Base-by-base conservation (phyloP, 345 rosid genomes). In the rapeseed (Brassica napus) region DNA sequence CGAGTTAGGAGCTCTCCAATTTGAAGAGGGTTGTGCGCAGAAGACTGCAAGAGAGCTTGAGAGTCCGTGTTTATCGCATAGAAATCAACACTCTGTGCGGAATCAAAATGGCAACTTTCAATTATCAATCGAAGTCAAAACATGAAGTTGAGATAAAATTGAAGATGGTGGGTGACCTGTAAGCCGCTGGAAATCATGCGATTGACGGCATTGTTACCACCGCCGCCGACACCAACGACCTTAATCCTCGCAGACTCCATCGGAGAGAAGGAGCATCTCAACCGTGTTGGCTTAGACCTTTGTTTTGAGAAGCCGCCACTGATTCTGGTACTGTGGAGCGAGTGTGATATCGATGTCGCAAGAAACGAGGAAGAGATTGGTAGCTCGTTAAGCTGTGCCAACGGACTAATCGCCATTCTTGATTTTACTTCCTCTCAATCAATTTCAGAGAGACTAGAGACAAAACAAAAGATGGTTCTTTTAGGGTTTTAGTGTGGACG, bases 201-300 rank as follows among this genome's bases (percentile, higher is more conserved):
- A 83, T 95, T 92, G 70, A 95, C 92, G 74, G 99, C 98, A 89
- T 95, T 95, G 91, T 92, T 95, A 81, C 99, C 99, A 24, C 99
- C 98, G 6, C 99, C 99, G 39, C 98, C 99, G 32, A 92, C 95
- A 37, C 98, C 98, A 28, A 94, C 86, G 2, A 94, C 98, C 84
- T 92, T 94, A 59, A 94, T 94, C 86, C 84, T 94, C 34, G 99
- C 99, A 44, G 95, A 84, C 44, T 95, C 99, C 88, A 85, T 77
- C 1, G 92, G 86, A 16, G 85, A 75, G 76, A 85, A 95, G 5
- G 94, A 91, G 78, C 98, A 92, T 65, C 86, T 79, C 34, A 89
- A 76, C 15, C 74, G 68, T 76, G 69, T 60, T 34, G 82, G 69
- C 28, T 74, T 57, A 1, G 75, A 77, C 52, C 84, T 84, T 71